Evolutionary conservation across 2,329 filamentous ascomycete genomes (phyloP), one percentile per base, ranked within the genome.

Genomic region (Pseudogymnoascus verrucosus): DNA sequence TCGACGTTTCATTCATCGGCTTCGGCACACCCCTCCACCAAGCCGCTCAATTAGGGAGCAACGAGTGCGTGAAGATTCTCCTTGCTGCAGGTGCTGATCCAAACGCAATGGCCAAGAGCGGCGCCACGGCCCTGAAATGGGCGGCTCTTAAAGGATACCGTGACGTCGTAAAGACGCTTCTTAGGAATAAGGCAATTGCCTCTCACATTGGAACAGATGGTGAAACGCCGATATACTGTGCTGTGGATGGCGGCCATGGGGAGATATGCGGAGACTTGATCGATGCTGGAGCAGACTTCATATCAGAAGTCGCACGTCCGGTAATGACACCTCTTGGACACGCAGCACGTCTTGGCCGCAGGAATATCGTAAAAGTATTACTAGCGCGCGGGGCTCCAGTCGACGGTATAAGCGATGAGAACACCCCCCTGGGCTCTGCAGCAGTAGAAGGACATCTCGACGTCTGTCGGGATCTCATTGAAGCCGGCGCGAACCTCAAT

Each of bases 61-160:
- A 57, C 28, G 51, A 57, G 16, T 57, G 51, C 16, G 51, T 57
- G 2, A 36, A 57, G 51, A 57, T 57, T 11, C 51, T 57, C 51
- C 51, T 57, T 1, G 51, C 51, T 19, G 51, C 51, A 57, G 64
- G 64, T 10, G 61, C 62, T 8, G 62, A 65, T 54, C 62, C 64
- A 26, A 60, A 65, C 16, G 19, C 21, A 7, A 40, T 28, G 10
- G 31, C 36, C 5, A 34, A 26, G 12, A 61, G 60, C 23, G 64
- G 64, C 8, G 26, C 47, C 19, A 36, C 63, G 3, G 31, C 64
- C 23, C 57, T 65, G 16, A 23, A 16, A 23, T 65, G 37, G 36
- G 63, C 64, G 14, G 23, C 62, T 11, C 62, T 57, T 40, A 63
- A 61, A 40, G 64, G 64, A 34, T 60, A 63, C 11, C n/a, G 23